Conservation (phyloP, 495 filamentous ascomycete species). For the Ascobolus immersus region DNA sequence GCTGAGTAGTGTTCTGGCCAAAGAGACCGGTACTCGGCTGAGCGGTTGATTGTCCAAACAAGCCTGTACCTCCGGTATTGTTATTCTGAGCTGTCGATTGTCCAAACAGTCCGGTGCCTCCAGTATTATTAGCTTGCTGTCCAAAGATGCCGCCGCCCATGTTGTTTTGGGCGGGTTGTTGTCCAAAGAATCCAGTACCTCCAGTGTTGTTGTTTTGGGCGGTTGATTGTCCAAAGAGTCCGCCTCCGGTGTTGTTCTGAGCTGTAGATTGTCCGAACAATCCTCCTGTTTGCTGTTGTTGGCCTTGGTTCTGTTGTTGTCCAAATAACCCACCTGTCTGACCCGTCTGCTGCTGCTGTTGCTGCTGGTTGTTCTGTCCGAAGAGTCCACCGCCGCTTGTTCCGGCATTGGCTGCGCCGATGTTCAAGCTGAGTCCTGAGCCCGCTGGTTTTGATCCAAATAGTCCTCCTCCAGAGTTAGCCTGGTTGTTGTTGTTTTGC, state of each 20-base stretch:
- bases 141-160: no score
- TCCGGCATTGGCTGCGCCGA: conserved; percentile 14
- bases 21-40: no score
- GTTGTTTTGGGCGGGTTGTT: no score
- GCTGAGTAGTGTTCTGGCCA: no score
- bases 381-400: conserved; percentile 18
- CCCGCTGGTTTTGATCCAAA: conserved; percentile 11
- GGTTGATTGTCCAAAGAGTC: conserved; percentile 13
- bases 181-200: no score
- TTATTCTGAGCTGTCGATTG: conserved; percentile 1
- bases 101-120: conserved; percentile 17
- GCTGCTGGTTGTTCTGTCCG: conserved; percentile 18
- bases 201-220: neutral
- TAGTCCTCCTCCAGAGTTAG: conserved; percentile 11
- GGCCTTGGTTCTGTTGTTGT: conserved; percentile 15
- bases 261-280: conserved; percentile 12
- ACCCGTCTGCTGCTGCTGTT: conserved; percentile 18
- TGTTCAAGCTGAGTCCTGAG: neutral
- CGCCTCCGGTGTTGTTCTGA: conserved; percentile 13
- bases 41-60: no score
- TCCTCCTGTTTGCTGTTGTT: conserved; percentile 17
- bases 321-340: conserved; percentile 18
- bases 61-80: no score
- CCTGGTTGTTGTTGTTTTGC: conserved; percentile 11
- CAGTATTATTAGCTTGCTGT: no score